Percentiles rank a stretch among this genome's conserved stretches.
Evolutionary conservation across 495 filamentous ascomycete species (phyloP).

Genomic region (Penicillium paradoxum): DNA sequence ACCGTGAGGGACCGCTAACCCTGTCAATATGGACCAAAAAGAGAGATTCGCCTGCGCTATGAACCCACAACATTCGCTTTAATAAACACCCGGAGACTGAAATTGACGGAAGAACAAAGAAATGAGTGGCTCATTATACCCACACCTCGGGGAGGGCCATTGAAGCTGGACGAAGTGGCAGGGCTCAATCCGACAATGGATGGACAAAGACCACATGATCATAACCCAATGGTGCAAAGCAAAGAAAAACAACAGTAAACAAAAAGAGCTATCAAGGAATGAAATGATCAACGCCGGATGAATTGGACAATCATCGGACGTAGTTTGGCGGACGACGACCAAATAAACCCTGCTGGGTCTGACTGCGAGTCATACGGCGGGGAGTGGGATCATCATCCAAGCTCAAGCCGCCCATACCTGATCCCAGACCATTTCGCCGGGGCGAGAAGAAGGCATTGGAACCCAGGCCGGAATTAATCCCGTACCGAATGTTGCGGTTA

Average conservation of each 20-base stretch:
- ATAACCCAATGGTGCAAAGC: not conserved
- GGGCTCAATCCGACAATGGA: not conserved
- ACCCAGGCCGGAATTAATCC: slow-evolving; percentile 14
- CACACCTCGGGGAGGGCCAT: not conserved
- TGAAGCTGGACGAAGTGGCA: not conserved
- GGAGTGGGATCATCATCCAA: slow-evolving; percentile 35
- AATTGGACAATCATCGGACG: not conserved
- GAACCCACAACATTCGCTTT: slow-evolving; percentile 6
- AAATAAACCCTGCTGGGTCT: slow-evolving; percentile 29
- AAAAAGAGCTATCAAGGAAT: not conserved
- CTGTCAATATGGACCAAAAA: slow-evolving; percentile 4
- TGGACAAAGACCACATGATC: not conserved
- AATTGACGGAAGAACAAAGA: not conserved
- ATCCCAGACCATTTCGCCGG: slow-evolving; percentile 31
- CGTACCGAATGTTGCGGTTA: slow-evolving; percentile 39
- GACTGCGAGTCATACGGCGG: slow-evolving; percentile 40
- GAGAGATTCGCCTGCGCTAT: slow-evolving; percentile 14
- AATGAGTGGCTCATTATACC: not conserved
- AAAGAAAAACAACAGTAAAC: not conserved
- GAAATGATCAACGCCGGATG: not conserved
- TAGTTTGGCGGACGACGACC: slow-evolving; percentile 7
- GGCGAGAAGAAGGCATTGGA: slow-evolving; percentile 26
- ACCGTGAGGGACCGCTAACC: not conserved
- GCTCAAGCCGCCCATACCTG: slow-evolving; percentile 38
- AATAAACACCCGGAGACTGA: not conserved